A percentile compares a stretch with the other conserved stretches of the same genome.
Evolutionary conservation across 2,329 filamentous ascomycete species (phyloP).

Genomic region (Nothophaeocryptopus gaeumannii): DNA sequence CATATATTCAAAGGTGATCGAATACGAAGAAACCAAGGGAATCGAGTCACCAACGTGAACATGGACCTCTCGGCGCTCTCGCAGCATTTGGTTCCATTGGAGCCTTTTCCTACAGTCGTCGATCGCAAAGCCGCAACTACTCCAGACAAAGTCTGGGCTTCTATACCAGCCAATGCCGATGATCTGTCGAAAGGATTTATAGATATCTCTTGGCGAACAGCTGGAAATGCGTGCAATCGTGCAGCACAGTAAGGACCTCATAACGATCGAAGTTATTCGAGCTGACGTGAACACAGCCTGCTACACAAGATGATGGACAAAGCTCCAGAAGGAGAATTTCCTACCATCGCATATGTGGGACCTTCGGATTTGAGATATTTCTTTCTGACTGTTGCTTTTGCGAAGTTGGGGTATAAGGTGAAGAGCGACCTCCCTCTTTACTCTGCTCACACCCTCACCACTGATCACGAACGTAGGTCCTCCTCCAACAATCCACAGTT

Average conservation of each 20-base stretch:
- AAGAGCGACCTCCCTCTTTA: neutral
- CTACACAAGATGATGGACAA: neutral
- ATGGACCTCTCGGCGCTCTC: neutral
- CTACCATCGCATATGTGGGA: neutral
- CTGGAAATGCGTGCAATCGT: neutral
- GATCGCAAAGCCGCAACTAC: neutral
- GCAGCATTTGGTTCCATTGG: neutral
- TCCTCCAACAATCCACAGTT: neutral
- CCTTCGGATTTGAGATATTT: neutral
- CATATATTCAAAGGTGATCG: too few species aligned
- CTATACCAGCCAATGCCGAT: neutral
- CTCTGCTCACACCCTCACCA: too few species aligned
- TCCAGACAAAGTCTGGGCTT: neutral
- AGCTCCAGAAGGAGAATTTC: neutral
- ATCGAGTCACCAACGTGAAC: neutral
- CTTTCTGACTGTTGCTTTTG: neutral
- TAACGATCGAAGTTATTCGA: neutral
- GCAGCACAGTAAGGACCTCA: neutral
- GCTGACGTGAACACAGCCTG: neutral
- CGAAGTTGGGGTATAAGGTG: slow-evolving; percentile 1
- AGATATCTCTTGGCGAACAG: neutral
- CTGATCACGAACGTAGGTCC: neutral
- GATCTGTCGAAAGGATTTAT: neutral
- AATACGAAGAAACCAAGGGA: too few species aligned
- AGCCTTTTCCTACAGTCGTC: neutral